phyloP scores from a whole-genome alignment of 352 stramenopile genomes.

The Phytophthora capsici region DNA sequence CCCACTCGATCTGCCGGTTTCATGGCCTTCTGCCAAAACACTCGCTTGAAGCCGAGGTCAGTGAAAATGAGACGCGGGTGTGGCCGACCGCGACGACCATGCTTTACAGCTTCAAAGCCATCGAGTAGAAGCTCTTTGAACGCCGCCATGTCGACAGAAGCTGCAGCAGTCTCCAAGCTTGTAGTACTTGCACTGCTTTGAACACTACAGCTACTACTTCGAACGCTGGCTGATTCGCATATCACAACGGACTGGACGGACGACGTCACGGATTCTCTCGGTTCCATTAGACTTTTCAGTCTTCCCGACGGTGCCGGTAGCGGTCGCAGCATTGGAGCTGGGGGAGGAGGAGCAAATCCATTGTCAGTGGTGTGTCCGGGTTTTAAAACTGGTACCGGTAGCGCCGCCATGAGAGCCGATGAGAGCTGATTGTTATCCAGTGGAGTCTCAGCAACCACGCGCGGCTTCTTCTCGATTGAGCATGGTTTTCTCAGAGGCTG shows the following conservation, averaged over 20 bases:
- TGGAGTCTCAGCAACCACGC: background rate
- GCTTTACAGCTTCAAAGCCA: conserved; percentile 79
- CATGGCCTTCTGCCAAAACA: conserved; percentile 82
- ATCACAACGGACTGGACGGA: conserved; percentile 12
- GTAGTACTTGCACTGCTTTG: conserved; percentile 28
- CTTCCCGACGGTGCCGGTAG: conserved; percentile 19
- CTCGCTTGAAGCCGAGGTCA: conserved; percentile 76
- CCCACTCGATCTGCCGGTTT: conserved; percentile 43
- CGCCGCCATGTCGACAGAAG: conserved; percentile 49
- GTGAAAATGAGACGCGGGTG: conserved; percentile 74
- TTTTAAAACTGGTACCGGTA: conserved; percentile 21
- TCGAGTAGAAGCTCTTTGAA: conserved; percentile 75
- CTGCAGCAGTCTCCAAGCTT: conserved; percentile 31
- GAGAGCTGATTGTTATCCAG: conserved; percentile 19
- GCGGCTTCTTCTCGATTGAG: background rate
- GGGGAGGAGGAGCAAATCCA: conserved; percentile 16
- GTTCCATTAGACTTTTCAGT: conserved; percentile 12
- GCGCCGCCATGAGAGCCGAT: conserved; percentile 26
- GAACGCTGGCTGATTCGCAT: conserved; percentile 14
- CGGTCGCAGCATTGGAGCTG: conserved; percentile 25
- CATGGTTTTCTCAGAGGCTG: background rate
- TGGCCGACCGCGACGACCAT: conserved; percentile 68
- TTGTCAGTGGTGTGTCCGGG: conserved; percentile 2
- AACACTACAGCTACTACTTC: conserved; percentile 33
- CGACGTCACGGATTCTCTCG: conserved; percentile 4